A percentile compares a stretch with the other conserved stretches of the same genome.
Conservation (phyloP, 1,284 basidiomycete species). For the Ceratobasidium sp. region DNA sequence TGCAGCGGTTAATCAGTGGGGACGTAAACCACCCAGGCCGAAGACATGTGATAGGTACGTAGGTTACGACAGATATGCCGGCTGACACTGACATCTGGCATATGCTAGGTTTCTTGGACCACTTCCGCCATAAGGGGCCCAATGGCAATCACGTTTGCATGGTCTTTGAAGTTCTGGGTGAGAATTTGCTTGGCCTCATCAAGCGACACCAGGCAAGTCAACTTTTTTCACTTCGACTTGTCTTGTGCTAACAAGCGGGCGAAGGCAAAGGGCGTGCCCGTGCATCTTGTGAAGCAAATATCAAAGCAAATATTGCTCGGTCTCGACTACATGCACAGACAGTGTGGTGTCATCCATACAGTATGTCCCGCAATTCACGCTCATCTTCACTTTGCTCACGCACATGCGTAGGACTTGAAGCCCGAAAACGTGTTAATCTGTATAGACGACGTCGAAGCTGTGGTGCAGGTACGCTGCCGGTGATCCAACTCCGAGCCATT, state of each 20-base stretch:
- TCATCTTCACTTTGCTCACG: constrained; percentile 19
- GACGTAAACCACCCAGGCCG: constrained; percentile 65
- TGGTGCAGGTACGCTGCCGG: constrained; percentile 70
- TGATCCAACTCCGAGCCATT: not conserved
- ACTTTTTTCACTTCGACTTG: constrained; percentile 93
- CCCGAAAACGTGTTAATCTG: constrained; percentile 98
- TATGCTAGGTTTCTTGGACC: constrained; percentile 88
- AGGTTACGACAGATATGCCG: not conserved
- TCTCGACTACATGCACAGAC: constrained; percentile 97
- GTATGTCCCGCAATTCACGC: constrained; percentile 51
- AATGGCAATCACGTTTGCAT: constrained; percentile 99
- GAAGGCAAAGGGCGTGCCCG: constrained; percentile 93
- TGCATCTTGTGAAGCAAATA: constrained; percentile 94
- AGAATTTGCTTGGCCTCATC: constrained; percentile 97
- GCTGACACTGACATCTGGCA: constrained; percentile 63
- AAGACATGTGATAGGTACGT: constrained; percentile 58
- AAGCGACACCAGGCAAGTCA: constrained; percentile 96
- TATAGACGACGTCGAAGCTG: constrained; percentile 96
- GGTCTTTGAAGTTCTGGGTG: constrained; percentile 99
- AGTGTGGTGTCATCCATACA: constrained; percentile 95
- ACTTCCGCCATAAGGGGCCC: constrained; percentile 96
- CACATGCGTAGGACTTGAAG: constrained; percentile 77
- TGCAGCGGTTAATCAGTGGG: constrained; percentile 93
- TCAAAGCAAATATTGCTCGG: constrained; percentile 96
- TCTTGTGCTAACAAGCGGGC: constrained; percentile 84